Evolutionary conservation across 345 rosid species (phyloP), one percentile per base, ranked within the genome.

Genomic region (Kandelia obovata): DNA sequence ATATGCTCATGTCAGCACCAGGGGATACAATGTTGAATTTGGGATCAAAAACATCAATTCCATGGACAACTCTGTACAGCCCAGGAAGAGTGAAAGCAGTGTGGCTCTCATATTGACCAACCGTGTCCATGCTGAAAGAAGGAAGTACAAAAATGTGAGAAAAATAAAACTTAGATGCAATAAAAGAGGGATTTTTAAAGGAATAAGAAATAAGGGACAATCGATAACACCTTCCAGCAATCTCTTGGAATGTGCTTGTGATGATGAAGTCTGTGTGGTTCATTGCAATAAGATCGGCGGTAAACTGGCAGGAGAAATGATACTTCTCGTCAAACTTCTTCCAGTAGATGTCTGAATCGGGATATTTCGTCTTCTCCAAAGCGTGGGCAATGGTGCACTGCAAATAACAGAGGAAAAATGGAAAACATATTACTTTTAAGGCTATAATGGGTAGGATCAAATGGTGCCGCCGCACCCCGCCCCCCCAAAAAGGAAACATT

Each of bases 331-430:
- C 98, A 35, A 93, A 80, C 74, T 79, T 83, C 75, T 91, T 93
- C 98, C 98, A 93, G 81, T 93, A 93, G 57, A 93, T 93, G 61
- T 93, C 97, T 1, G 98, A 93, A 53, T 93, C 98, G 0, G 98
- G 98, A 46, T 93, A 93, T 74, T 93, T 93, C 1, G 98, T 93
- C 75, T 93, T 93, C 83, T 93, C 98, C 6, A 93, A 86, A 63
- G 98, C 98, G 58, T 93, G 98, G 52, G 98, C 98, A 68, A 93
- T 93, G 57, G 97, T 93, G 64, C 98, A 93, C 98, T 93, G 79
- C 53, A 73, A 56, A 58, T 72, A 15, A 58, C 10, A 47, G 53
- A 10, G 53, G 46, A 4, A 59, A 27, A 66, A 31, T 55, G 5
- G 10, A 7, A 34, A 34, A 32, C 7, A 69, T 51, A 58, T 26